A percentile compares a stretch with the other conserved stretches of the same genome.
These are phyloP conservation scores for Elsinoe batatas DNA, from an alignment of 2,329 filamentous ascomycete species.

Conservation along the genomic window DNA sequence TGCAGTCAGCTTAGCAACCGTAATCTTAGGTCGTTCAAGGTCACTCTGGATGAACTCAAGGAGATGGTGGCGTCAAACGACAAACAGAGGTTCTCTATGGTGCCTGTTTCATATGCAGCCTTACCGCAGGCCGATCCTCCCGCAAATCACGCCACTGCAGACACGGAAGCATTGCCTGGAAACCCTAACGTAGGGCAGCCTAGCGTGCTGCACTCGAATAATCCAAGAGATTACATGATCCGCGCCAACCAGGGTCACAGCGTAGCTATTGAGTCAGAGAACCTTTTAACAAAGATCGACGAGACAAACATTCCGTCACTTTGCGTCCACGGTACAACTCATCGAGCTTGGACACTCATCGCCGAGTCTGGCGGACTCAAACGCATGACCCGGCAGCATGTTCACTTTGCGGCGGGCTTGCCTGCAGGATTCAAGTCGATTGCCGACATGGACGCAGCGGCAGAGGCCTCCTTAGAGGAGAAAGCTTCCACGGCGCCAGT, in stretches of 20 bases:
- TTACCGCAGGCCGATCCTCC: conserved; percentile 15
- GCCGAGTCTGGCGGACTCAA: conserved; percentile 65
- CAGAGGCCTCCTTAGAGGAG: conserved; percentile 14
- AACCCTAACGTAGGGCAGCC: conserved; percentile 25
- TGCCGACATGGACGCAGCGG: conserved; percentile 25
- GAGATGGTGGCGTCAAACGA: conserved; percentile 63
- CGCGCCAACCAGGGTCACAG: conserved; percentile 93
- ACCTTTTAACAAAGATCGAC: conserved; percentile 60
- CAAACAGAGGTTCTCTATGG: conserved; percentile 83
- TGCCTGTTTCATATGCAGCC: conserved; percentile 37
- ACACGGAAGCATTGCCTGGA: conserved; percentile 19
- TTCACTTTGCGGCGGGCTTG: conserved; percentile 76
- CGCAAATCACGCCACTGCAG: conserved; percentile 17
- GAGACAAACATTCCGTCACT: conserved; percentile 27
- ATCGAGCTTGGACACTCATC: conserved; percentile 67
- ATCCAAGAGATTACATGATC: conserved; percentile 67
- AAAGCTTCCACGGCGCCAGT: conserved; percentile 48
- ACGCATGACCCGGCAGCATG: conserved; percentile 74
- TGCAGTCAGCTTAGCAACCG: conserved; percentile 43
- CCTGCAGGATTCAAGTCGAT: conserved; percentile 37
- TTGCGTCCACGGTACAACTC: conserved; percentile 84
- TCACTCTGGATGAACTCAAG: conserved; percentile 66
- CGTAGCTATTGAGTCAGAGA: conserved; percentile 63
- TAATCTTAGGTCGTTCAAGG: conserved; percentile 56
- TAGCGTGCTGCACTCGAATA: conserved; percentile 22